A percentile compares a stretch with the other conserved stretches of the same genome.
phyloP scores from a whole-genome alignment of 805 yeast species.

The Maudiozyma saulgeensis region DNA sequence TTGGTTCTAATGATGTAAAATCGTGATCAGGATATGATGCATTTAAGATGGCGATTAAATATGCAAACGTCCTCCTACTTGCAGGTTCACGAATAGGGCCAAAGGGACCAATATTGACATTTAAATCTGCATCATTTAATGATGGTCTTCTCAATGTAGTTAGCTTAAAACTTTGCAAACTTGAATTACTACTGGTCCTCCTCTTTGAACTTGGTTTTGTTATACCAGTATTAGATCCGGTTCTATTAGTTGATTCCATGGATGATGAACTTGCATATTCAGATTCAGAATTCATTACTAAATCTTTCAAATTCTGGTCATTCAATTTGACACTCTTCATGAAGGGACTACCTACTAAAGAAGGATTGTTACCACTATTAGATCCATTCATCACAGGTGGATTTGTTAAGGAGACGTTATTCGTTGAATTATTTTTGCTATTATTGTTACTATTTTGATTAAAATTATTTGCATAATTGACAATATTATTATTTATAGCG shows the following conservation, averaged over 20 bases:
- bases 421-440: not conserved
- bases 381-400: not conserved
- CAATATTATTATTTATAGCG: not conserved
- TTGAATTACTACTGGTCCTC: constrained; percentile 21
- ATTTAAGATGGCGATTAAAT: constrained; percentile 80
- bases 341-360: not conserved
- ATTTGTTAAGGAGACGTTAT: not conserved
- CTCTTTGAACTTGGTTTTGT: constrained; percentile 8
- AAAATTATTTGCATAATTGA: constrained; percentile 2
- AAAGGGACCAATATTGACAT: constrained; percentile 53
- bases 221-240: constrained; percentile 2
- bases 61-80: constrained; percentile 82
- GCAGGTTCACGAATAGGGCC: constrained; percentile 86
- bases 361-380: not conserved
- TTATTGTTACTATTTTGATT: not conserved
- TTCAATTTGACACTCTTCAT: constrained; percentile 24
- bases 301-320: constrained; percentile 29
- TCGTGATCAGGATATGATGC: constrained; percentile 95
- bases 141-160: constrained; percentile 20
- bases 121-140: constrained; percentile 17
- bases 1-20: constrained; percentile 77
- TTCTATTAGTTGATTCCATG: constrained; percentile 11
- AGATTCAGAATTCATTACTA: constrained; percentile 21
- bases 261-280: constrained; percentile 26
- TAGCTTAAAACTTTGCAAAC: constrained; percentile 11